Percentiles rank a stretch among this genome's conserved stretches.
Conservation (phyloP, 805 yeast genomes). For the Starmera quercuum region DNA sequence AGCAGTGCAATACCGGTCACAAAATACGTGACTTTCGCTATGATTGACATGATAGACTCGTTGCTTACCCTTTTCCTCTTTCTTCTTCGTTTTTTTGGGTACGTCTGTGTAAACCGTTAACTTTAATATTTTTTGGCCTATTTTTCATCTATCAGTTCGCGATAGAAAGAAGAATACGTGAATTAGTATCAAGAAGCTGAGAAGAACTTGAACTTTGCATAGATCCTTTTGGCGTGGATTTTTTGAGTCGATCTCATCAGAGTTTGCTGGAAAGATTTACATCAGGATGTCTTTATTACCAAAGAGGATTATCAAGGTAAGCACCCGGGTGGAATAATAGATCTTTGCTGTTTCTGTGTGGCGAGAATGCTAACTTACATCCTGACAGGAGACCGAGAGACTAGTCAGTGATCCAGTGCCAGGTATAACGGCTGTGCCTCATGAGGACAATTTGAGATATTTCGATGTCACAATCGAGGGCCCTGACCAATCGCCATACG, state of each 20-base stretch:
- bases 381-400: slow-evolving; percentile 75
- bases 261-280: too few relatives aligned
- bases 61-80: not conserved
- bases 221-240: too few relatives aligned
- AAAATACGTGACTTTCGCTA: slow-evolving; percentile 17
- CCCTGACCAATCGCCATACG: slow-evolving; percentile 87
- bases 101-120: not conserved
- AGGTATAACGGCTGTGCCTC: slow-evolving; percentile 89
- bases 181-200: too few relatives aligned
- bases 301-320: slow-evolving; percentile 82
- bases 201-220: too few relatives aligned
- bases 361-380: too few relatives aligned
- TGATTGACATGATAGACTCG: slow-evolving; percentile 7
- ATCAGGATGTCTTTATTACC: slow-evolving; percentile 42
- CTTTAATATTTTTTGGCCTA: too few relatives aligned
- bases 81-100: not conserved
- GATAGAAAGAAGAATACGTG: too few relatives aligned
- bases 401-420: slow-evolving; percentile 92
- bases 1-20: slow-evolving; percentile 29
- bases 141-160: too few relatives aligned
- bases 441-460: slow-evolving; percentile 88
- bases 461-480: slow-evolving; percentile 91
- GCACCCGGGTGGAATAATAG: slow-evolving; percentile 14
- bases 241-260: too few relatives aligned
- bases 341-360: not conserved